A percentile compares a stretch with the other conserved stretches of the same genome.
These are phyloP conservation scores for Crassisporium funariophilum DNA, from an alignment of 768 basidiomycete genomes.

Conservation along the genomic window DNA sequence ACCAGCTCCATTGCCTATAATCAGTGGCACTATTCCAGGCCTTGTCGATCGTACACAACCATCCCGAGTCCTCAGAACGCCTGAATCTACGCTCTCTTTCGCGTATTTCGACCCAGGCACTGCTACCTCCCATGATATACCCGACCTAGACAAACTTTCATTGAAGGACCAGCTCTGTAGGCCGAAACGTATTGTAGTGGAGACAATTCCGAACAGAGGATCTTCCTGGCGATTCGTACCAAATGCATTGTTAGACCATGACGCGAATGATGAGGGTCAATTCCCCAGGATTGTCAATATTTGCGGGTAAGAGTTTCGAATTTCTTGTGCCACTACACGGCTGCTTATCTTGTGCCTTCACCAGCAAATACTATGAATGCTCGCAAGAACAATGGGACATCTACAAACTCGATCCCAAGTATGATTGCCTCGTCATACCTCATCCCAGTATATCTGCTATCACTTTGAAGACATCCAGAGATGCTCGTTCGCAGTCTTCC, in stretches of 20 bases:
- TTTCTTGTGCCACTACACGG: slow-evolving; percentile 2
- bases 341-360: not conserved
- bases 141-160: slow-evolving; percentile 42
- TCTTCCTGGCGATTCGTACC: slow-evolving; percentile 80
- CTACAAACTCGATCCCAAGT: slow-evolving; percentile 78
- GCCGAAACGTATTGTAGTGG: slow-evolving; percentile 75
- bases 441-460: slow-evolving; percentile 42
- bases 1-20: slow-evolving; percentile 22
- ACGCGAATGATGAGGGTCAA: slow-evolving; percentile 62
- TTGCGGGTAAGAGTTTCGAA: slow-evolving; percentile 58
- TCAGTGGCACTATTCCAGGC: slow-evolving; percentile 59
- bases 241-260: slow-evolving; percentile 58
- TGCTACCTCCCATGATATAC: slow-evolving; percentile 46
- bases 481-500: slow-evolving; percentile 12
- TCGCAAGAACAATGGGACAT: slow-evolving; percentile 86
- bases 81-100: slow-evolving; percentile 65
- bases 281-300: slow-evolving; percentile 72
- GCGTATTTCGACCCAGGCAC: slow-evolving; percentile 74
- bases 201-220: slow-evolving; percentile 56
- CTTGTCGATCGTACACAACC: slow-evolving; percentile 64
- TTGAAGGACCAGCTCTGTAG: slow-evolving; percentile 49
- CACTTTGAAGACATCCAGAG: slow-evolving; percentile 21
- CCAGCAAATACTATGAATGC: slow-evolving; percentile 50
- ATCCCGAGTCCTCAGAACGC: slow-evolving; percentile 59
- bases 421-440: slow-evolving; percentile 60